A percentile compares a stretch with the other conserved stretches of the same genome.
Conservation (phyloP, 2,329 filamentous ascomycete species). For the Alternaria arbusti region DNA sequence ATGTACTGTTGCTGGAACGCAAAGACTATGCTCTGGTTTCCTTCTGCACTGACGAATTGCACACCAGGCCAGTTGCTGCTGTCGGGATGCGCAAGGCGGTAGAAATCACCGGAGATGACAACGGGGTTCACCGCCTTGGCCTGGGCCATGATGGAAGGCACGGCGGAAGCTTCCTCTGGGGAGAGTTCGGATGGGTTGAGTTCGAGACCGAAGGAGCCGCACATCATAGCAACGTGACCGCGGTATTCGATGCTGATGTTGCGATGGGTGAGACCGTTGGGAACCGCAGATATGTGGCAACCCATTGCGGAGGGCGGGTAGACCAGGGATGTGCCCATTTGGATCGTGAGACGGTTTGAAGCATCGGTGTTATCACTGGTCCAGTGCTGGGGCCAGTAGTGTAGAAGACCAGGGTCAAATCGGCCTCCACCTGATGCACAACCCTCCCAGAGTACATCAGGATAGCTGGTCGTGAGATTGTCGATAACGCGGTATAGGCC, state of each 20-base stretch:
- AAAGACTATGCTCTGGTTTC: slow-evolving; percentile 61
- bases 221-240: slow-evolving; percentile 72
- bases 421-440: slow-evolving; percentile 70
- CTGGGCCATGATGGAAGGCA: slow-evolving; percentile 62
- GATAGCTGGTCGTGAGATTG: slow-evolving; percentile 64
- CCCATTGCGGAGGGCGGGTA: slow-evolving; percentile 70
- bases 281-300: slow-evolving; percentile 68
- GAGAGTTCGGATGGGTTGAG: slow-evolving; percentile 62
- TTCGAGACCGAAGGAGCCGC: slow-evolving; percentile 70
- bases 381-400: slow-evolving; percentile 72
- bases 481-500: slow-evolving; percentile 69
- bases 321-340: slow-evolving; percentile 67
- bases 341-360: slow-evolving; percentile 65
- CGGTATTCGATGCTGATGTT: slow-evolving; percentile 65
- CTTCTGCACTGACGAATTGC: slow-evolving; percentile 63
- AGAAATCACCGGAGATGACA: slow-evolving; percentile 65
- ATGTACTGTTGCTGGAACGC: slow-evolving; percentile 64
- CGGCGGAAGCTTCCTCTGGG: slow-evolving; percentile 58
- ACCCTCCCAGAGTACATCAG: slow-evolving; percentile 69
- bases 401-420: slow-evolving; percentile 67
- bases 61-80: slow-evolving; percentile 68
- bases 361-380: slow-evolving; percentile 71
- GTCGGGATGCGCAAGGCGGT: slow-evolving; percentile 64
- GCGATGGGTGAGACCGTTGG: slow-evolving; percentile 64
- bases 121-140: slow-evolving; percentile 66